Conservation (phyloP, 805 yeast genomes). For the Suhomyces emberorum region DNA sequence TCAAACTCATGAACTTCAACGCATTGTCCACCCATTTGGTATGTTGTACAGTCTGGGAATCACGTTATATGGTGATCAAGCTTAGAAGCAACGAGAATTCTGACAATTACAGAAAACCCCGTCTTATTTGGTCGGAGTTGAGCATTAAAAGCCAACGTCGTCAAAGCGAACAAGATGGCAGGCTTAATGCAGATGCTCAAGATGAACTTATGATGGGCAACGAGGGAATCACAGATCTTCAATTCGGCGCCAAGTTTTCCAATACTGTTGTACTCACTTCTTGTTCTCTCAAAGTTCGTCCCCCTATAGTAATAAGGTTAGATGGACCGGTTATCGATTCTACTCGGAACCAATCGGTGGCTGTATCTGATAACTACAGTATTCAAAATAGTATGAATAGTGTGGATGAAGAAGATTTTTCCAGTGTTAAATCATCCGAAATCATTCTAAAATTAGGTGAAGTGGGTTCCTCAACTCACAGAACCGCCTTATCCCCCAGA, state of each 20-base stretch:
- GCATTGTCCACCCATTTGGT: conserved; percentile 65
- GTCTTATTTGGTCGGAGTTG: conserved; percentile 38
- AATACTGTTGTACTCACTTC: conserved; percentile 37
- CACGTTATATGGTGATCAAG: conserved; percentile 73
- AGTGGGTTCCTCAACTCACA: conserved; percentile 76
- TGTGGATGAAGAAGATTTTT: conserved; percentile 17
- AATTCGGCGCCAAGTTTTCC: conserved; percentile 43
- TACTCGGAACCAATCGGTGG: conserved; percentile 2
- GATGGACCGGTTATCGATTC: conserved; percentile 49
- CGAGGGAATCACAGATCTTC: conserved; percentile 84
- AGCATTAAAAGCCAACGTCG: conserved; percentile 11
- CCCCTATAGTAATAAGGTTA: conserved; percentile 30
- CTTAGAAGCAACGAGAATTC: conserved; percentile 54
- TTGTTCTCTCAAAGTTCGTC: conserved; percentile 33
- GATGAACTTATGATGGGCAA: conserved; percentile 52
- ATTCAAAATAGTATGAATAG: conserved; percentile 19
- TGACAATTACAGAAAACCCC: conserved; percentile 33
- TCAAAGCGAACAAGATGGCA: conserved; percentile 12
- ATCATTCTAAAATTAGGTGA: conserved; percentile 60
- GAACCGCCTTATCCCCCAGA: conserved; percentile 73
- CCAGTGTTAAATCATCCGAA: conserved; percentile 27
- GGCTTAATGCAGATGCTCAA: conserved; percentile 11
- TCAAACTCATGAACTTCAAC: conserved; percentile 71
- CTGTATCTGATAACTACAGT: conserved; percentile 14
- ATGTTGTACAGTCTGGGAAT: conserved; percentile 75